Base-by-base conservation (phyloP, 1,284 basidiomycete genomes). In the Wolfiporia cocos region DNA sequence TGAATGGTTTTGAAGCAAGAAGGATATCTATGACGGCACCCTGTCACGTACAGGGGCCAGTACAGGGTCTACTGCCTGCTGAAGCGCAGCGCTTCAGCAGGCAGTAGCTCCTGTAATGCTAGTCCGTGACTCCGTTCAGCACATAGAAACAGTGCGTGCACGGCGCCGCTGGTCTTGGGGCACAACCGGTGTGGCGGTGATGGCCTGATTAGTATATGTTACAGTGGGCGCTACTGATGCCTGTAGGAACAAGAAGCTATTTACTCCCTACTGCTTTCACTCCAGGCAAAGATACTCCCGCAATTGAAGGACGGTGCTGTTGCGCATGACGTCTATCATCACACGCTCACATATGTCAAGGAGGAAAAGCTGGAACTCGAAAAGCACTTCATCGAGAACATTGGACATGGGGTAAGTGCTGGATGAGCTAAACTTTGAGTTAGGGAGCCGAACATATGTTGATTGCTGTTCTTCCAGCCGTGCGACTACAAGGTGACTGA, bases 401-500 rank as follows among this genome's bases (percentile, higher is more conserved):
- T 93, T 39, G 95, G 95, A 5, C 96, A 95, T 64, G 89, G 84
- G 22, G 91, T 92, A 61, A n/a, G 34, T 34, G 3, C 22, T 12
- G n/a, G n/a, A n/a, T n/a, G n/a, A n/a, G 28, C 12, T n/a, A 29
- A 12, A 19, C 17, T 43, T 15, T 11, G 17, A 17, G 11, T 39
- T 14, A 26, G 7, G 19, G 2, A n/a, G 30, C 15, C 17, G 1
- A 20, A 14, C 14, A 18, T 19, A 15, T 18, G 24, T 26, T 11
- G 17, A 20, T 30, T 21, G 64, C 71, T 99, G 19, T 97, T 99
- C 71, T 99, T 98, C 79, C 96, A 98, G 62, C 94, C 96, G 5
- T 98, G 95, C 59, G 96, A 99, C 54, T 86, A 92, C 55, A 96
- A 99, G 64, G 70, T 99, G 34, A n/a, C n/a, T n/a, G n/a, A n/a